Evolutionary conservation across 306 rosid genomes (phyloP), one percentile per base, ranked within the genome.

Genomic region (Sphenostylis stenocarpa): DNA sequence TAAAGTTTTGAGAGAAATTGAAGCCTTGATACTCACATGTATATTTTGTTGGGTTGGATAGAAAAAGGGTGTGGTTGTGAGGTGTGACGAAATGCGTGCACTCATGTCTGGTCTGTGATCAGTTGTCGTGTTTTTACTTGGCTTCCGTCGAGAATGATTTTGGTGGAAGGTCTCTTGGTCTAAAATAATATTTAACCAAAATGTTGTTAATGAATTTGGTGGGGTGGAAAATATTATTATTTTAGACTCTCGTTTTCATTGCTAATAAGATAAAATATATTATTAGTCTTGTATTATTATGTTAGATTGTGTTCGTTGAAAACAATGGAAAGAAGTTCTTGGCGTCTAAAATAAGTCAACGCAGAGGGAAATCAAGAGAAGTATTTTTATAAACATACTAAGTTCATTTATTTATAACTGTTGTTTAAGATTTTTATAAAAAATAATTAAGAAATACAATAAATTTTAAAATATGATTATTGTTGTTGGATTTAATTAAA

Each of bases 61-160:
- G 70, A 80, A 65, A 60, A 74, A 53, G 68, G 38, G n/a, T 36
- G 64, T 23, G 83, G 33, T 74, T 67, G 76, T 74, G 81, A 73
- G 62, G 66, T 80, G 75, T 72, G 82, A 77, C 80, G 64, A 82
- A 65, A 71, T 77, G 33, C 55, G 57, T 47, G 51, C 76, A 77
- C 36, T 68, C 78, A 74, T 75, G 61, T 56, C 57, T 34, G 69
- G 16, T 78, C 67, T 60, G 71, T 19, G 67, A 31, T 26, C 14
- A 44, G 20, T 82, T 77, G 88, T 81, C 84, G 17, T 85, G 24
- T 81, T 83, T 78, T 81, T 78, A 58, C 64, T 84, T 80, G 89
- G 82, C 77, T 68, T 34, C 60, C 83, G 7, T 77, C 60, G 28
- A 58, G n/a, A 60, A 77, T 82, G 79, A 63, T 64, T 73, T 57